Base-by-base conservation (phyloP, 176 grass and related monocot genomes). In the Zea mays region DNA sequence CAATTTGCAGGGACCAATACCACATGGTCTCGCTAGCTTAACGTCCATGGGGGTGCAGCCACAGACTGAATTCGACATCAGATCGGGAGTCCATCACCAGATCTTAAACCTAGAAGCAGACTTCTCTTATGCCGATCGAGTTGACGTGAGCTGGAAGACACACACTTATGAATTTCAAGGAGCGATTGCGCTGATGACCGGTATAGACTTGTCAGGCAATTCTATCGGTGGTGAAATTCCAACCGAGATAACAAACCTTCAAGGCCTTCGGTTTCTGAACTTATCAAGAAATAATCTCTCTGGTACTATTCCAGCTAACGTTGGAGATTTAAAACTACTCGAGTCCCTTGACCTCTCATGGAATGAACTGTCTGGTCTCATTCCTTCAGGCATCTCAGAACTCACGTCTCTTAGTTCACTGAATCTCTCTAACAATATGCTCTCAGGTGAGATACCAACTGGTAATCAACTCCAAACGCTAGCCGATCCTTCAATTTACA, bases 381-480 rank as follows among this genome's bases (percentile, higher is more conserved):
- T 85, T 79, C 75, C 75, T 45, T 56, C 57, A 7, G 54, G 75
- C 59, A 46, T 78, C 9, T 78, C 82, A 3, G 62, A 65, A n/a
- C 57, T 84, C 3, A 8, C 36, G 11, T 72, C 56, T 37, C 74
- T 85, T 16, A 57, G 75, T 56, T 65, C 67, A 3, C 56, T 79
- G 63, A 85, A 57, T 78, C 47, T 79, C 37, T 79, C 67, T 43
- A 52, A 57, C 8, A 72, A 85, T 56, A 8, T 64, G n/a, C 56
- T 84, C 44, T 64, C 57, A 4, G 82, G 82, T 7, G 20, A 78
- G 57, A 72, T 84, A 84, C 82, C 82, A 42, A 65, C 46, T 15
- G 82, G 82, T 20, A 70, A 64, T 45, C 83, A 85, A 42, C 83
- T 85, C 38, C 83, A 79, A 85, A 85, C 74, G 56, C 39, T 85